phyloP scores from a whole-genome alignment of 768 basidiomycete species.

The Lentinula edodes region DNA sequence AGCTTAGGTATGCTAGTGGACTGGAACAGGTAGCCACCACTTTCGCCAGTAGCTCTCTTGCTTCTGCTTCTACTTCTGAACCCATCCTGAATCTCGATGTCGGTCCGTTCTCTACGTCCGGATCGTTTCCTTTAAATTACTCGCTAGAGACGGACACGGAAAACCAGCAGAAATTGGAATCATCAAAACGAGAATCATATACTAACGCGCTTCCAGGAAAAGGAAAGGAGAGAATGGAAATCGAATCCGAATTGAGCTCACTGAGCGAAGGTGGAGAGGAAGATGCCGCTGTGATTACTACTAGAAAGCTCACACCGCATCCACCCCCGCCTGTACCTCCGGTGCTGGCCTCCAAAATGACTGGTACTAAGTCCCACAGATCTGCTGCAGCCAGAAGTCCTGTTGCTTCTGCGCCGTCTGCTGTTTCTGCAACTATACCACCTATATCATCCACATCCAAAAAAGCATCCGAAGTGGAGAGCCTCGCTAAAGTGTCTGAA shows the following conservation, averaged over 20 bases:
- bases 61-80: conserved; percentile 8
- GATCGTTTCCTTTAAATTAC: background rate
- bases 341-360: background rate
- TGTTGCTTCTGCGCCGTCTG: background rate
- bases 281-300: background rate
- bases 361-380: background rate
- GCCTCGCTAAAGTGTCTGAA: background rate
- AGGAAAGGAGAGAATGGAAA: conserved; percentile 16
- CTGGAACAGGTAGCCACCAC: conserved; percentile 5
- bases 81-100: background rate
- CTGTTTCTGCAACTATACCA: background rate
- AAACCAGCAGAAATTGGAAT: background rate
- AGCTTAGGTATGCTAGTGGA: conserved; percentile 18
- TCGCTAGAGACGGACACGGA: background rate
- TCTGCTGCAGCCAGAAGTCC: background rate
- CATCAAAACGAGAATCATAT: background rate
- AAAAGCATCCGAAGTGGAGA: background rate
- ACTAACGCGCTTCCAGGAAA: background rate
- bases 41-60: background rate
- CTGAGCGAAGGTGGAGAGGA: conserved; percentile 34
- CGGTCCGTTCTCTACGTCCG: background rate
- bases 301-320: background rate
- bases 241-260: conserved; percentile 38
- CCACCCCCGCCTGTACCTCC: background rate
- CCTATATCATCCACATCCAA: background rate